Base-by-base conservation (phyloP, 192 early-diverging fungal genomes). In the Helicostylum pulchrum region DNA sequence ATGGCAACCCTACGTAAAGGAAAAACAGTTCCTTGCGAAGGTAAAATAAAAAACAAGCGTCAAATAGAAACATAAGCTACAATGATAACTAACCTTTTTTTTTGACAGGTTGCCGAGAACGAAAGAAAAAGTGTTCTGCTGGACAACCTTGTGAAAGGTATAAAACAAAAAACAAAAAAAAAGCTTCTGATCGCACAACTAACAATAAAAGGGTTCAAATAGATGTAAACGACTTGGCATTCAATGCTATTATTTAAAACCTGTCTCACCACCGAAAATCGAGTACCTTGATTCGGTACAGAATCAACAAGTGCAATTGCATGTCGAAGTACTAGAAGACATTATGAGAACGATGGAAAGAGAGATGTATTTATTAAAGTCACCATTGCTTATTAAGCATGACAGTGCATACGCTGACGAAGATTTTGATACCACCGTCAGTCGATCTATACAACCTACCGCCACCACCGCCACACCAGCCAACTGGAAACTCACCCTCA, bases 11-110 rank as follows among this genome's bases (percentile, higher is more conserved):
- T 19, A 36, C 48, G 48, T 39, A 62, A 62, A 23, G 34, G 19
- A n/a, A 62, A 62, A 51, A 51, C 34, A 7, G 31, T 62, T 32
- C 63, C 63, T n/a, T 64, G 63, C 43, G 63, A 64, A 54, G 63
- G 57, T 59, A 21, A 39, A 17, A 1, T 32, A 39, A 39, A 9
- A 39, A 39, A 10, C 26, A 26, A 2, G 2, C 26, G 2, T 0
- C 26, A 4, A 39, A 39, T 9, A 39, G 6, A 10, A 39, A 39
- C 4, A n/a, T n/a, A n/a, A n/a, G 9, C 36, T 26, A 26, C 26
- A 0, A 45, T 59, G 10, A 10, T 23, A 42, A 9, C 8, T 19
- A 42, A 11, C 4, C 4, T 17, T 32, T 20, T 42, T 17, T 34
- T 42, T 44, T 26, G 1, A 42, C 8, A 59, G 57, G 63, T 6